Percentiles rank a stretch among this genome's conserved stretches.
Conservation (phyloP, 2,329 filamentous ascomycete genomes). For the Lecanicillium sp. region DNA sequence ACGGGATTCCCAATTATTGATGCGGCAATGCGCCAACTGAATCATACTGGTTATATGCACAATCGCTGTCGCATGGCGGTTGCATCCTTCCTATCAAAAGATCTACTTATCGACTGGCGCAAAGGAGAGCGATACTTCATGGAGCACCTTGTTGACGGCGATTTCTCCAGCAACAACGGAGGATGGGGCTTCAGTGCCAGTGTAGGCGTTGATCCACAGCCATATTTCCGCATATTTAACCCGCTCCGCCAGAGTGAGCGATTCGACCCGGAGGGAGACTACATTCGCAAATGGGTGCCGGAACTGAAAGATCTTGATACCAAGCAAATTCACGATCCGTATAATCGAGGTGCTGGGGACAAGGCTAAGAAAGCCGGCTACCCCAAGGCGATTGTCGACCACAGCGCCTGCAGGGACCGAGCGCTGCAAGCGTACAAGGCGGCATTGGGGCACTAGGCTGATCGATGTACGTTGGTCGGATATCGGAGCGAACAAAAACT, state of each 20-base stretch:
- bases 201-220: constrained; percentile 75
- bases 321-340: constrained; percentile 74
- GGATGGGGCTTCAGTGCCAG: constrained; percentile 51
- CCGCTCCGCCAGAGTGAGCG: constrained; percentile 77
- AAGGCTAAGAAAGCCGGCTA: constrained; percentile 61
- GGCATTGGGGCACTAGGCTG: constrained; percentile 9
- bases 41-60: constrained; percentile 66
- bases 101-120: constrained; percentile 76
- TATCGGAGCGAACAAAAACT: no score
- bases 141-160: constrained; percentile 69
- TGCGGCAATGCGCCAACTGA: constrained; percentile 75
- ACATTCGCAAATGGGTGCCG: constrained; percentile 75
- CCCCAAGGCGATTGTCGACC: constrained; percentile 65
- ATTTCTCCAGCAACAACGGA: constrained; percentile 70
- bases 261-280: constrained; percentile 70
- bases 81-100: constrained; percentile 72
- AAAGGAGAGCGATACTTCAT: constrained; percentile 78
- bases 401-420: constrained; percentile 58
- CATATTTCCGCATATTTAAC: constrained; percentile 88
- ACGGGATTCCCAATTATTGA: constrained; percentile 82
- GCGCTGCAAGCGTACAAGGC: constrained; percentile 64
- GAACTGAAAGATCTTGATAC: constrained; percentile 59
- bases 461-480: background rate
- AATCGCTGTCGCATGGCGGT: constrained; percentile 81
- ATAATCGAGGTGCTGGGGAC: constrained; percentile 51